phyloP scores from a whole-genome alignment of 177 flowering plant species.

The Viscum album region DNA sequence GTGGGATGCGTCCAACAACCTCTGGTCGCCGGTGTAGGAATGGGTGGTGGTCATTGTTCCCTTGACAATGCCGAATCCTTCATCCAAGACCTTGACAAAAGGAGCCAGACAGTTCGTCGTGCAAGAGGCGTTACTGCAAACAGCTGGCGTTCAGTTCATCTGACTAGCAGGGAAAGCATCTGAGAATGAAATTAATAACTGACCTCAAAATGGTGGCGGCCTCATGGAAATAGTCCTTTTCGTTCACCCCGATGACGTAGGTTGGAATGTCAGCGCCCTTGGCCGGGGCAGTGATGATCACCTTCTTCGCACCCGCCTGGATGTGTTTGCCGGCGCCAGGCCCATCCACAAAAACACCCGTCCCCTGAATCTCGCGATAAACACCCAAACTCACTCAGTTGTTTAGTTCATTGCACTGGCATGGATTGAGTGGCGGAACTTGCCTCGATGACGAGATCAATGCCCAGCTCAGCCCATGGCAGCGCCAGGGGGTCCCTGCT shows the following conservation, averaged over 20 bases:
- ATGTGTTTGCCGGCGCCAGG: constrained; percentile 98
- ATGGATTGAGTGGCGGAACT: background rate
- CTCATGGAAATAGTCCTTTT: constrained; percentile 60
- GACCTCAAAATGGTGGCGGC: constrained; percentile 80
- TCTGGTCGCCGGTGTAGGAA: constrained; percentile 98
- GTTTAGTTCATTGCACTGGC: too few relatives aligned
- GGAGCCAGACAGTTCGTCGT: constrained; percentile 98
- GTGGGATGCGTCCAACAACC: constrained; percentile 95
- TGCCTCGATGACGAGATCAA: constrained; percentile 97
- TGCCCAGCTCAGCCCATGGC: constrained; percentile 95
- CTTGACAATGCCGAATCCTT: constrained; percentile 86
- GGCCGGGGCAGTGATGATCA: constrained; percentile 91
- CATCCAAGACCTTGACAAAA: constrained; percentile 83
- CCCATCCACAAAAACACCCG: constrained; percentile 95
- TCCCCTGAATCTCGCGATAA: constrained; percentile 39
- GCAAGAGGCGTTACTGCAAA: constrained; percentile 94
- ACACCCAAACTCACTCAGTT: background rate
- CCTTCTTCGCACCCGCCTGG: constrained; percentile 98
- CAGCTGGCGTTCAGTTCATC: background rate
- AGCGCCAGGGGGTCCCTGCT: constrained; percentile 86
- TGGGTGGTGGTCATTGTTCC: constrained; percentile 99
- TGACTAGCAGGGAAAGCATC: too few relatives aligned
- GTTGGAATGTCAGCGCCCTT: constrained; percentile 97
- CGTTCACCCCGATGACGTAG: constrained; percentile 87
- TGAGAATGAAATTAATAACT: constrained; percentile 1